Evolutionary conservation across 257 asterid species (phyloP), one percentile per base, ranked within the genome.

Genomic region (Linaria vulgaris): DNA sequence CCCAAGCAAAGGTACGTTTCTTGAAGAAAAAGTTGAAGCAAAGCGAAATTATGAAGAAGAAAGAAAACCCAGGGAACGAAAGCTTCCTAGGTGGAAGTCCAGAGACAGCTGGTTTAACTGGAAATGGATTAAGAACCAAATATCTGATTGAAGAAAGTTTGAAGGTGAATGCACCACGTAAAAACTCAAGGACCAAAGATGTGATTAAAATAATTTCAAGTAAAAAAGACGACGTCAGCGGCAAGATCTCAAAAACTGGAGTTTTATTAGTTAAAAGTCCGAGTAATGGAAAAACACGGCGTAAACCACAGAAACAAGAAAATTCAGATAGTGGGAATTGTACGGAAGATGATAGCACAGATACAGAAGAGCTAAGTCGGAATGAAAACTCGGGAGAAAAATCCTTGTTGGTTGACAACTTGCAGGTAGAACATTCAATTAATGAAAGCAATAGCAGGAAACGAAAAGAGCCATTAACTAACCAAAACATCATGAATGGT

Each of bases 1-100:
- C 82, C 48, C 70, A 54, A 73, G 78, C 72, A 13, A 77, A 50
- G 72, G 71, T 79, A 24, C 65, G 66, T 19, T 48, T 60, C 72
- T 73, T 78, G 22, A 67, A 73, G 73, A 70, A 59, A 24, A 72
- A 51, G 63, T 63, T 75, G 57, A 69, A 13, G 25, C 66, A 37
- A 46, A 72, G n/a, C 57, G 31, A 48, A 52, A n/a, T 41, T 56
- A 12, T 44, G 24, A 7, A 20, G 48, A 45, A 15, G 9, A 44
- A 56, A 49, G 74, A 56, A 68, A 37, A 12, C 45, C 55, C 34
- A 27, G 34, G 34, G 6, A 27, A 6, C 3, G 34, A 27, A 27
- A 27, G 34, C 34, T 27, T 27, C 34, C 34, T 27, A 27, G 34
- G 3, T 27, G 34, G 34, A 27, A 27, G 34, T 27, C 34, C 50